Conservation (phyloP, 2,329 filamentous ascomycete genomes). For the Chaetomiaceae sp. region DNA sequence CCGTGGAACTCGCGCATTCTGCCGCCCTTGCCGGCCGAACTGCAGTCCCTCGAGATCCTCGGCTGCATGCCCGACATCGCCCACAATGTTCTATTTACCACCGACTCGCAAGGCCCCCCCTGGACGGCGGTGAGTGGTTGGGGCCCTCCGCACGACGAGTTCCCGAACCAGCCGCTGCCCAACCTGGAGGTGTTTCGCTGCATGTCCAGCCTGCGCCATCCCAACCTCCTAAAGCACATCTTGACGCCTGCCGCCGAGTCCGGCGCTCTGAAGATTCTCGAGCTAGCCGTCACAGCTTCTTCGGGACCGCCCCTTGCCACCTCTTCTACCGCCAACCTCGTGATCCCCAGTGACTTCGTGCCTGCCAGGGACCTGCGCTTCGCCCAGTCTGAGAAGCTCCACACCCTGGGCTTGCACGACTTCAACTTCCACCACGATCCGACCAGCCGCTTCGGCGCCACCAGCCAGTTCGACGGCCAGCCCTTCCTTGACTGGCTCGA, state of each 20-base stretch:
- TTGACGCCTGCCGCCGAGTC: conserved; percentile 8
- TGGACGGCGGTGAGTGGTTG: neutral
- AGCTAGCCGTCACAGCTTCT: conserved; percentile 10
- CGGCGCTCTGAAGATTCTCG: conserved; percentile 19
- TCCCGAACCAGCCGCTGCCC: neutral
- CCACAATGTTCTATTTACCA: conserved; percentile 12
- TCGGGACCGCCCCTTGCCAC: neutral
- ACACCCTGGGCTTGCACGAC: conserved; percentile 21
- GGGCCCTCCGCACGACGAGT: neutral
- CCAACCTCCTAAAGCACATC: conserved; percentile 5
- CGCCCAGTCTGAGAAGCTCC: conserved; percentile 13
- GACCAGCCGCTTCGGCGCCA: neutral
- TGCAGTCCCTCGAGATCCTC: conserved; percentile 17
- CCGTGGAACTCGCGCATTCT: neutral
- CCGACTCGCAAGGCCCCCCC: neutral
- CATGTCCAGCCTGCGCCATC: neutral
- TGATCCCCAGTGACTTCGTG: neutral
- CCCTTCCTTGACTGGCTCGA: conserved; percentile 24
- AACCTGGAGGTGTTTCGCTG: conserved; percentile 23
- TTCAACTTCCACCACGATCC: conserved; percentile 20
- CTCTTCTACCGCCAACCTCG: too few relatives aligned
- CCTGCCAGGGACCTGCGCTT: conserved; percentile 16
- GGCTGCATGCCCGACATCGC: neutral
- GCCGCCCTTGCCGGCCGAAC: conserved; percentile 4
- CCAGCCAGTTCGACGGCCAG: conserved; percentile 17